A percentile compares a stretch with the other conserved stretches of the same genome.
These are phyloP conservation scores for Halophytophthora polymorphica DNA, from an alignment of 352 stramenopile genomes.

Conservation along the genomic window DNA sequence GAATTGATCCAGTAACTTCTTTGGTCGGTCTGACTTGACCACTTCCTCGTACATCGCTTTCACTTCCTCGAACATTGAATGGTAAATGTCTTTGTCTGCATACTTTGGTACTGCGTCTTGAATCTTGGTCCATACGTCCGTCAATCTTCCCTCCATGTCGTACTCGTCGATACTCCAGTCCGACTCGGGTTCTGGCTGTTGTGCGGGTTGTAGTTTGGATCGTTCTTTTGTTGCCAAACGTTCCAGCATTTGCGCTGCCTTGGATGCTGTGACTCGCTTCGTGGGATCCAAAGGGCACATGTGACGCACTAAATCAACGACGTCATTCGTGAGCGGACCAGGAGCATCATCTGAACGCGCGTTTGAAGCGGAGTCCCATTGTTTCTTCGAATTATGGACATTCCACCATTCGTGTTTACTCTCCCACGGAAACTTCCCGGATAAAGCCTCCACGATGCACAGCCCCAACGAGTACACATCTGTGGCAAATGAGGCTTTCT, in stretches of 20 bases:
- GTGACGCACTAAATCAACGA: background rate
- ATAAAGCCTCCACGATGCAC: constrained; percentile 12
- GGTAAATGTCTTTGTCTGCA: no score
- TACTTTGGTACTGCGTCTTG: no score
- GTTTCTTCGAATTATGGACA: background rate
- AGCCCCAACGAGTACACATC: constrained; percentile 16
- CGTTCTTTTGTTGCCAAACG: background rate
- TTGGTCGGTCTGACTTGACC: no score
- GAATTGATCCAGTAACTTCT: no score
- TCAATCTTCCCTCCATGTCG: no score
- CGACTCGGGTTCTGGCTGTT: no score
- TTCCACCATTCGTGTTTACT: background rate
- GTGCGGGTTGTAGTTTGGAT: background rate
- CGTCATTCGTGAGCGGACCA: background rate
- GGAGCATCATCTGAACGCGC: background rate
- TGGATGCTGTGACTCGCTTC: constrained; percentile 1
- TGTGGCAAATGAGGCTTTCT: background rate
- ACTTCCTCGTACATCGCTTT: no score
- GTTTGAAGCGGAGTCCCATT: background rate
- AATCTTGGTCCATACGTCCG: no score
- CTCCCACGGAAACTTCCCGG: constrained; percentile 2
- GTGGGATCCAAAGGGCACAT: constrained; percentile 3
- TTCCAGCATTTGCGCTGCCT: constrained; percentile 1
- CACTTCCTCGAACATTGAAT: no score
- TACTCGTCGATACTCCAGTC: no score